A percentile compares a stretch with the other conserved stretches of the same genome.
phyloP scores from a whole-genome alignment of 805 yeast genomes.

The Jamesozyma lodderae region DNA sequence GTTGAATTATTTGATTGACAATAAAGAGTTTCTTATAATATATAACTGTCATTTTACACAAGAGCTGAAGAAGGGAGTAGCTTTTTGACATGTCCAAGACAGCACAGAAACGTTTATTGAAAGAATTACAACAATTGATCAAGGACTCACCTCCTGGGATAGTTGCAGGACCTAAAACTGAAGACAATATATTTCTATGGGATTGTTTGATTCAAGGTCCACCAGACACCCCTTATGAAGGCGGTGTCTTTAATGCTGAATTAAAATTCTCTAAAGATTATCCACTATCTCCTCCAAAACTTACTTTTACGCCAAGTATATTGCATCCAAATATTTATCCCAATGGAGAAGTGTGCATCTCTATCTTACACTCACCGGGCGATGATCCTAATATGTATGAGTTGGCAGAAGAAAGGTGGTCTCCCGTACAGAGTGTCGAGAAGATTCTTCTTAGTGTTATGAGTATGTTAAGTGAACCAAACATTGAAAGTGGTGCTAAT shows the following conservation, averaged over 20 bases:
- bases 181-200: slow-evolving; percentile 69
- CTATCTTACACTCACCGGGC: slow-evolving; percentile 92
- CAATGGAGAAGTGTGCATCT: slow-evolving; percentile 93
- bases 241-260: slow-evolving; percentile 77
- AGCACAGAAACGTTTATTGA: slow-evolving; percentile 79
- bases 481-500: slow-evolving; percentile 92
- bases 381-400: slow-evolving; percentile 96
- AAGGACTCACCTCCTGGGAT: slow-evolving; percentile 92
- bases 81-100: slow-evolving; percentile 35
- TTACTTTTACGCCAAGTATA: slow-evolving; percentile 70
- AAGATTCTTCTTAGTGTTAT: slow-evolving; percentile 86
- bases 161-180: slow-evolving; percentile 81
- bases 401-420: slow-evolving; percentile 93
- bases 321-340: slow-evolving; percentile 90
- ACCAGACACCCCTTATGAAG: slow-evolving; percentile 72
- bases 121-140: slow-evolving; percentile 79
- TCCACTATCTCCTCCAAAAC: slow-evolving; percentile 73
- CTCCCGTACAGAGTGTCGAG: slow-evolving; percentile 96
- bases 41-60: too few relatives aligned
- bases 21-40: too few relatives aligned
- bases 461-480: slow-evolving; percentile 96
- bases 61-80: not conserved
- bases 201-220: slow-evolving; percentile 83
- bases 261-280: slow-evolving; percentile 69
- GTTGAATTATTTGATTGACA: too few relatives aligned